phyloP scores from a whole-genome alignment of 2,329 filamentous ascomycete species.

The Beauveria scarabaeidicola region DNA sequence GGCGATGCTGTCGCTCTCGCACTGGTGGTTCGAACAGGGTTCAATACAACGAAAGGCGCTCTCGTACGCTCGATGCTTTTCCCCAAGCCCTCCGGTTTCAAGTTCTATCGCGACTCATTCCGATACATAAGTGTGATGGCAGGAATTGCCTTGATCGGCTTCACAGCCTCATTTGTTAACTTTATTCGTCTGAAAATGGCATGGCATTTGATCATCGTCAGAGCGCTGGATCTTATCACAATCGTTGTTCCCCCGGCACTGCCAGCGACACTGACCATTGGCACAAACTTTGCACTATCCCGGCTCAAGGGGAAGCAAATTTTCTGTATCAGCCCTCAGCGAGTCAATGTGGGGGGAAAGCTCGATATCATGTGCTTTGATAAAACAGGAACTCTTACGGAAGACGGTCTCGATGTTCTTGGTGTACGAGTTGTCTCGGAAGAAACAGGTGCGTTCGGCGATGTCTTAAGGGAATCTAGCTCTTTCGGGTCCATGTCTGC shows the following conservation, averaged over 20 bases:
- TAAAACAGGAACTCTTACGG: slow-evolving; percentile 96
- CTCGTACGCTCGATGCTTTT: slow-evolving; percentile 97
- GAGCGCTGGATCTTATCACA: slow-evolving; percentile 90
- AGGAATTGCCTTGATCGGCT: slow-evolving; percentile 74
- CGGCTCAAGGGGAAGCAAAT: slow-evolving; percentile 84
- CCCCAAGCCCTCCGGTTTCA: slow-evolving; percentile 96
- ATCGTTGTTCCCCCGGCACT: slow-evolving; percentile 94
- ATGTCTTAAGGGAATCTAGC: slow-evolving; percentile 60
- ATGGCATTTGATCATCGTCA: slow-evolving; percentile 85
- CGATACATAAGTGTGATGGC: slow-evolving; percentile 97
- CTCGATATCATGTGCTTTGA: slow-evolving; percentile 96
- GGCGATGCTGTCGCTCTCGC: slow-evolving; percentile 88
- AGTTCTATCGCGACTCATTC: slow-evolving; percentile 96
- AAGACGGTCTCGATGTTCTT: slow-evolving; percentile 90
- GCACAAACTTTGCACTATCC: slow-evolving; percentile 86
- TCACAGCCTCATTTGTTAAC: slow-evolving; percentile 85
- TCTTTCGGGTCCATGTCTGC: slow-evolving; percentile 42
- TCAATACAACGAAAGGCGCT: slow-evolving; percentile 95
- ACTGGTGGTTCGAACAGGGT: slow-evolving; percentile 87
- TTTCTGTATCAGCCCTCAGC: slow-evolving; percentile 94
- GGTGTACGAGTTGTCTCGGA: slow-evolving; percentile 72
- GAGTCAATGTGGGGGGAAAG: slow-evolving; percentile 94
- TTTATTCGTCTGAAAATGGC: slow-evolving; percentile 76
- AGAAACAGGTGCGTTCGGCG: slow-evolving; percentile 57
- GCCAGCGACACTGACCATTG: slow-evolving; percentile 90